phyloP scores from a whole-genome alignment of 2,329 filamentous ascomycete genomes.

The Scedosporium aurantiacum region DNA sequence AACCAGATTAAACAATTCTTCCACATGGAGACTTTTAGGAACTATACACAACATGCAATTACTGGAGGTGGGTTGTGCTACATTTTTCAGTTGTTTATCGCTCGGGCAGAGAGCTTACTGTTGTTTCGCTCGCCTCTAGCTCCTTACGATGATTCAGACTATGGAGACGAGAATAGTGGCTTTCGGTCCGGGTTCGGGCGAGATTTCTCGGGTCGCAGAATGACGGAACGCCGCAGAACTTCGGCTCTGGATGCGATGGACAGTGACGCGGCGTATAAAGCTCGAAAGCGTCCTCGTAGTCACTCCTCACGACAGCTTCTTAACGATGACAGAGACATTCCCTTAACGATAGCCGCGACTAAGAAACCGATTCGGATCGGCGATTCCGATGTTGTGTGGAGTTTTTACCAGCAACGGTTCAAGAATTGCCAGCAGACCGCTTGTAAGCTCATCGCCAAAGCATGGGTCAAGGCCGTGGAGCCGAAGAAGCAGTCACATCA shows the following conservation, averaged over 20 bases:
- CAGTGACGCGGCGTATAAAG: constrained; percentile 14
- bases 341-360: constrained; percentile 24
- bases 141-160: constrained; percentile 1
- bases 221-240: not conserved
- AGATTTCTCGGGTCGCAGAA: not conserved
- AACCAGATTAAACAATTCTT: constrained; percentile 34
- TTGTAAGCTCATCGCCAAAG: constrained; percentile 63
- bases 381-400: constrained; percentile 41
- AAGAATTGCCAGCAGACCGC: constrained; percentile 58
- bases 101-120: not conserved
- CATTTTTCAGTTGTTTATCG: not conserved
- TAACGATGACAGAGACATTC: constrained; percentile 29
- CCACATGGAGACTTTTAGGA: constrained; percentile 27
- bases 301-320: constrained; percentile 21
- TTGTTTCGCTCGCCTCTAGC: not conserved
- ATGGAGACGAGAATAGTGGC: not conserved
- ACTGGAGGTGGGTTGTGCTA: not conserved
- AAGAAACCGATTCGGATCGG: constrained; percentile 40
- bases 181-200: not conserved
- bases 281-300: constrained; percentile 24
- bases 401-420: constrained; percentile 51
- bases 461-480: constrained; percentile 64
- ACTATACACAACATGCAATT: constrained; percentile 6
- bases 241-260: not conserved
- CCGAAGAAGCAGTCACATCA: constrained; percentile 68